Evolutionary conservation across 2,329 filamentous ascomycete genomes (phyloP).

Genomic region (Raffaelea albimanens): DNA sequence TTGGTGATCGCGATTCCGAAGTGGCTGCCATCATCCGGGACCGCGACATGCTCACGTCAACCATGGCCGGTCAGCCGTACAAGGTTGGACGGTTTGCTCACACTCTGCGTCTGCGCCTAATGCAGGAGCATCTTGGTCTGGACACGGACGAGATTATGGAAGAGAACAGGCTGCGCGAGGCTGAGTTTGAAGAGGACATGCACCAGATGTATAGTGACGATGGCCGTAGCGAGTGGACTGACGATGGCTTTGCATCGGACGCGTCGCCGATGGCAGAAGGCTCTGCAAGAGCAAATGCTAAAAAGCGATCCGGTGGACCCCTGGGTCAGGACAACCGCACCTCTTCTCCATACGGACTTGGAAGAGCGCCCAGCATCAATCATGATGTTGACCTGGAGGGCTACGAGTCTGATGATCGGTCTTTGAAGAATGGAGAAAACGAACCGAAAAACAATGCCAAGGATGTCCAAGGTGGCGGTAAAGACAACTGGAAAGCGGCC

Average conservation of each 20-base stretch:
- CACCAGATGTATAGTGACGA: slow-evolving; percentile 50
- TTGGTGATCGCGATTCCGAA: slow-evolving; percentile 87
- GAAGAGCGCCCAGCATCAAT: slow-evolving; percentile 60
- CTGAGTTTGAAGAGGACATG: slow-evolving; percentile 49
- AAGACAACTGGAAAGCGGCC: slow-evolving; percentile 64
- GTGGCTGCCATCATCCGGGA: slow-evolving; percentile 84
- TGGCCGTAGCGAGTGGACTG: slow-evolving; percentile 16
- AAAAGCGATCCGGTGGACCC: neutral
- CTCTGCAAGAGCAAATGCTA: slow-evolving; percentile 2
- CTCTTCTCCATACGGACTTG: neutral
- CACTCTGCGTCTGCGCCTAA: slow-evolving; percentile 81
- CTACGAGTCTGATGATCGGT: slow-evolving; percentile 25
- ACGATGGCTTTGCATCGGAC: slow-evolving; percentile 13
- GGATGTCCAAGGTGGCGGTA: slow-evolving; percentile 70
- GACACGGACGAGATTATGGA: slow-evolving; percentile 88
- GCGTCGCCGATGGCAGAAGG: slow-evolving; percentile 14
- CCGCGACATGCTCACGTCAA: slow-evolving; percentile 84
- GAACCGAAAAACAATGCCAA: slow-evolving; percentile 52
- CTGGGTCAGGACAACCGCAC: neutral
- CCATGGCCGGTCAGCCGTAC: slow-evolving; percentile 84
- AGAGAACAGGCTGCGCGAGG: slow-evolving; percentile 56
- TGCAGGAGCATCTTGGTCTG: slow-evolving; percentile 94
- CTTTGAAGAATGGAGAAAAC: slow-evolving; percentile 29
- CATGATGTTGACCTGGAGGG: slow-evolving; percentile 58
- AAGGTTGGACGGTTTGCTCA: slow-evolving; percentile 88